These are phyloP conservation scores for Candida argentea DNA, from an alignment of 805 yeast genomes.

Conservation along the genomic window DNA sequence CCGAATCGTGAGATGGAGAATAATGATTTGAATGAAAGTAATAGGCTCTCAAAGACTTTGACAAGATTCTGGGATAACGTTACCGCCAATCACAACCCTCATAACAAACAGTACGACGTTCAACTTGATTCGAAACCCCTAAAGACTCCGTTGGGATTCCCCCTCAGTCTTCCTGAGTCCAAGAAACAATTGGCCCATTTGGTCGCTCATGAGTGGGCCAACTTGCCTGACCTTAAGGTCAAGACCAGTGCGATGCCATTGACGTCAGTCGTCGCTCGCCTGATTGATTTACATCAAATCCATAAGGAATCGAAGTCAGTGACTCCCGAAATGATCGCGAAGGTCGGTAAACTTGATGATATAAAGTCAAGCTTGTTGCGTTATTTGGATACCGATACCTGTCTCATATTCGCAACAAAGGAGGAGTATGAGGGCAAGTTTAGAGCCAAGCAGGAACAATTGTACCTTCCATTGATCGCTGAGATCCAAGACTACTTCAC, in stretches of 20 bases:
- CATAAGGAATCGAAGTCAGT: slow-evolving; percentile 28
- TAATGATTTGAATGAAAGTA: slow-evolving; percentile 10
- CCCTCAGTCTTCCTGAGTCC: slow-evolving; percentile 49
- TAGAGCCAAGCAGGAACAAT: slow-evolving; percentile 68
- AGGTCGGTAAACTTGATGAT: slow-evolving; percentile 51
- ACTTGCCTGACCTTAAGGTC: slow-evolving; percentile 51
- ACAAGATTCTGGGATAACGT: slow-evolving; percentile 79
- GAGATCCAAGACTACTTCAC: slow-evolving; percentile 56
- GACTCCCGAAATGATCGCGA: slow-evolving; percentile 39
- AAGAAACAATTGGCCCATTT: slow-evolving; percentile 61
- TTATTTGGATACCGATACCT: slow-evolving; percentile 89
- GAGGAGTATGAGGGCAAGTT: slow-evolving; percentile 77
- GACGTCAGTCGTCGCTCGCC: slow-evolving; percentile 79
- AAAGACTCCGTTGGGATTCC: slow-evolving; percentile 76
- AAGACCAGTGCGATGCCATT: slow-evolving; percentile 76
- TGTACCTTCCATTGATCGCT: slow-evolving; percentile 63
- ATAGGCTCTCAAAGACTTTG: slow-evolving; percentile 57
- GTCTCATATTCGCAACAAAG: slow-evolving; percentile 73
- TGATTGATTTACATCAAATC: slow-evolving; percentile 54
- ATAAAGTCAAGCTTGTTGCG: slow-evolving; percentile 56
- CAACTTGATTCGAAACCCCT: slow-evolving; percentile 68
- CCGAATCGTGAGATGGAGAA: no score
- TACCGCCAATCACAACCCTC: slow-evolving; percentile 22
- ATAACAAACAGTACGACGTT: slow-evolving; percentile 34
- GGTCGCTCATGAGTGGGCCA: slow-evolving; percentile 82